Evolutionary conservation across 2,329 filamentous ascomycete genomes (phyloP), one percentile per base, ranked within the genome.

Genomic region (Chaetomium sp.): DNA sequence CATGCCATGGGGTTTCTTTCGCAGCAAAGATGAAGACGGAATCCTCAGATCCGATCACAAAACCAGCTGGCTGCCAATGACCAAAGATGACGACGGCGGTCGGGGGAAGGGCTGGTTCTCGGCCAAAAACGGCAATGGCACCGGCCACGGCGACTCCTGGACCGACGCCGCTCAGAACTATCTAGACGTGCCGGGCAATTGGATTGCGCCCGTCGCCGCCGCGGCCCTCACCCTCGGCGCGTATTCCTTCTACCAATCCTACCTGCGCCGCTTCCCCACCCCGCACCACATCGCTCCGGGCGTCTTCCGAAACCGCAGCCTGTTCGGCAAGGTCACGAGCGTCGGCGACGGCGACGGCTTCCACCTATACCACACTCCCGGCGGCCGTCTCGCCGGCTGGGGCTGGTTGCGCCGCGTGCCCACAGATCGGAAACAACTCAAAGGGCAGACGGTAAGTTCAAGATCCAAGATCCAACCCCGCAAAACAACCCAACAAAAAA

Each of bases 341-440:
- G 94, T 99, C 32, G 94, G 95, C 43, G 94, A 99, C 77, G 95
- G 91, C 4, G 94, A 99, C 71, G 92, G 92, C 68, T 96, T 99
- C 70, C 87, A 94, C 64, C 71, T 99, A 48, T 99, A 87, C 69
- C 94, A 99, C 70, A 97, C 91, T 0, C 94, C 94, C 0, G 92
- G 92, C n/a, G 94, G 94, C 9, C 80, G 85, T 62, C 71, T 91
- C 51, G 80, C 87, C 9, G 94, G 94, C 52, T 99, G 94, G 94
- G 91, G 88, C n/a, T 95, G 89, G 90, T 67, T 94, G 61, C 86
- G 90, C 66, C 85, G 73, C 56, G 79, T 96, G 6, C 91, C 91
- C 1, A 78, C 74, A 10, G 82, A 79, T 55, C 86, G 80, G 67
- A 81, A 85, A 56, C 80, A 84, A 35, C 72, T 96, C 59, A 89